Evolutionary conservation across 371 early-diverging fungal genomes (phyloP), one percentile per base, ranked within the genome.

Genomic region (Lichtheimia ornata): DNA sequence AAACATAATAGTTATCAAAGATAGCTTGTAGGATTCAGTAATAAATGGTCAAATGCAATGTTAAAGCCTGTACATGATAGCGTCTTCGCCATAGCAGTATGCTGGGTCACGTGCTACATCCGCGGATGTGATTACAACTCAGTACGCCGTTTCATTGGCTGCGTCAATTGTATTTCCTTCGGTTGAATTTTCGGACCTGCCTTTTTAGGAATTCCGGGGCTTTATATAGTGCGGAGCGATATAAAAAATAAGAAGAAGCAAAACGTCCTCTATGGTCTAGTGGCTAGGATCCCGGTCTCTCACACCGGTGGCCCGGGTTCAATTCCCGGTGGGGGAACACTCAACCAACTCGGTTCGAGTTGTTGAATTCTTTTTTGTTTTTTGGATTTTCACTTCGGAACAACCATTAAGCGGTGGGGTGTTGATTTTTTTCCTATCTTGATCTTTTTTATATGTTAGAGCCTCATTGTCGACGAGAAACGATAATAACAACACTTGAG

Each of bases 221-320:
- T 18, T 47, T n/a, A 22, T 47, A 47, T 22, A 22, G 5, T 47
- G 17, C 47, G 3, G 14, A 11, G 0, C n/a, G 11, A 9, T 7
- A 2, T 47, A 15, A 47, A 22, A 47, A n/a, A 47, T 47, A 18
- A 22, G 20, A 47, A 18, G 4, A 44, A 44, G 18, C 3, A 44
- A 44, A n/a, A 47, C 47, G 47, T 20, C 47, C 47, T 47, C 56
- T 56, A 62, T 62, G 62, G 50, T 54, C 62, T 56, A 55, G 62
- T 62, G 54, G 62, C 56, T 56, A 62, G 62, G 62, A 62, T 62
- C 51, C 49, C 62, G 49, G 56, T 62, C 60, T n/a, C n/a, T n/a
- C n/a, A n/a, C n/a, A n/a, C n/a, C n/a, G n/a, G n/a, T n/a, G n/a
- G n/a, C n/a, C n/a, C 60, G 60, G 60, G 60, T 60, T 60, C 60